Evolutionary conservation across 164 flowering plant species (phyloP).

Genomic region (Aristolochia contorta): DNA sequence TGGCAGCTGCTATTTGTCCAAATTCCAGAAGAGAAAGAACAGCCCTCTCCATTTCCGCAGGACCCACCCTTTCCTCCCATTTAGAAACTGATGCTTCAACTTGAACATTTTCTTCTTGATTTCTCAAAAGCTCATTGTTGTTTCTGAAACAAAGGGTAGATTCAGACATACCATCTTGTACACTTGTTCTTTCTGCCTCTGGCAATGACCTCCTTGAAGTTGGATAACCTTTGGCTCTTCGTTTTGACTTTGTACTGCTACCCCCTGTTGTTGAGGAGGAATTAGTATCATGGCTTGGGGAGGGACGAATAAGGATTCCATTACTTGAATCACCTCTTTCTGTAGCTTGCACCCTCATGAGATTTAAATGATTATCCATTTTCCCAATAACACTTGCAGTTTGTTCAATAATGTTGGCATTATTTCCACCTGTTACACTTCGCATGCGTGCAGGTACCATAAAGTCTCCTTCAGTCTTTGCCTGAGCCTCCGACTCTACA

Average conservation of each 20-base stretch:
- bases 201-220: slow-evolving; percentile 36
- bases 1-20: slow-evolving; percentile 92
- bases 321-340: slow-evolving; percentile 49
- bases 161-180: slow-evolving; percentile 36
- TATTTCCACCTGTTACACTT: slow-evolving; percentile 31
- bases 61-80: slow-evolving; percentile 95
- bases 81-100: slow-evolving; percentile 61
- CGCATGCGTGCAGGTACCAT: slow-evolving; percentile 22
- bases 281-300: slow-evolving; percentile 31
- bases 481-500: slow-evolving; percentile 92
- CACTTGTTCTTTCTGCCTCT: slow-evolving; percentile 55
- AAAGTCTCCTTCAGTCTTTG: slow-evolving; percentile 54
- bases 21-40: slow-evolving; percentile 91
- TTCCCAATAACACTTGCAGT: slow-evolving; percentile 69
- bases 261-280: slow-evolving; percentile 23
- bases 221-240: slow-evolving; percentile 56
- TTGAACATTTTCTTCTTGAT: slow-evolving; percentile 47
- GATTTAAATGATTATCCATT: slow-evolving; percentile 78
- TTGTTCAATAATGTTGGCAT: slow-evolving; percentile 58
- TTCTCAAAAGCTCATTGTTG: slow-evolving; percentile 23
- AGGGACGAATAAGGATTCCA: slow-evolving; percentile 26
- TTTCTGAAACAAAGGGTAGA: slow-evolving; percentile 18
- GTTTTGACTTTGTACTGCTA: slow-evolving; percentile 47
- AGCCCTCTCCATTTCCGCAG: slow-evolving; percentile 89
- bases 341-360: slow-evolving; percentile 28